phyloP scores from a whole-genome alignment of 139 green algal species.

The Spirogloea muscicola region DNA sequence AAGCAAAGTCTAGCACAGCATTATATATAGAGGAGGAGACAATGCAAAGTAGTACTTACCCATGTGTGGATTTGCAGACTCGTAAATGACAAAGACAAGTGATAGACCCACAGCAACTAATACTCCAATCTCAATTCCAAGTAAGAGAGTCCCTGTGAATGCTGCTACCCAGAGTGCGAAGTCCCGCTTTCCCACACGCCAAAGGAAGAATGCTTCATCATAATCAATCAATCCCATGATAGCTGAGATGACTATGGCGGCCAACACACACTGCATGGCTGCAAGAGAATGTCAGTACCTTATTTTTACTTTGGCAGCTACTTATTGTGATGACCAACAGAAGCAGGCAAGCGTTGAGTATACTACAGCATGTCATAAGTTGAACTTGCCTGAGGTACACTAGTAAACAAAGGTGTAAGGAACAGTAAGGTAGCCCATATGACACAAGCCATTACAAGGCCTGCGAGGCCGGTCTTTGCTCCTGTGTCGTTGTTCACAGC shows the following conservation, averaged over 20 bases:
- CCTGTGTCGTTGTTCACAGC: slow-evolving; percentile 71
- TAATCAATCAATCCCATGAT: slow-evolving; percentile 49
- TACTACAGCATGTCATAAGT: too few species aligned
- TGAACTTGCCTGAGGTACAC: slow-evolving; percentile 33
- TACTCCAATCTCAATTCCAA: slow-evolving; percentile 68
- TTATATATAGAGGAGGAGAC: too few species aligned
- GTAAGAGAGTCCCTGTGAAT: slow-evolving; percentile 62
- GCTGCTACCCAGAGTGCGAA: slow-evolving; percentile 42
- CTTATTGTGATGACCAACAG: too few species aligned
- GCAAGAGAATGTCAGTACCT: too few species aligned
- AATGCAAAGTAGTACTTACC: too few species aligned
- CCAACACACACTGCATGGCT: slow-evolving; percentile 33
- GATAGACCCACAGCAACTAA: slow-evolving; percentile 62
- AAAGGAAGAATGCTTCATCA: slow-evolving; percentile 49
- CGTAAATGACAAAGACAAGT: slow-evolving; percentile 50
- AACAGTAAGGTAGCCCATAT: slow-evolving; percentile 38
- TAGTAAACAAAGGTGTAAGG: slow-evolving; percentile 37
- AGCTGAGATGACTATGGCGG: slow-evolving; percentile 49
- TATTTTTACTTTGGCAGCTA: too few species aligned
- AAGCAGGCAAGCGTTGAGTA: too few species aligned
- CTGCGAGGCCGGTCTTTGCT: slow-evolving; percentile 58
- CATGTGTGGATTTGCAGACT: slow-evolving; percentile 77
- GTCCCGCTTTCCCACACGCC: slow-evolving; percentile 40
- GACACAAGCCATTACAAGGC: slow-evolving; percentile 49
- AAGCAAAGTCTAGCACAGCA: too few species aligned